Evolutionary conservation across 306 rosid species (phyloP).

Genomic region (Cyamopsis tetragonoloba): DNA sequence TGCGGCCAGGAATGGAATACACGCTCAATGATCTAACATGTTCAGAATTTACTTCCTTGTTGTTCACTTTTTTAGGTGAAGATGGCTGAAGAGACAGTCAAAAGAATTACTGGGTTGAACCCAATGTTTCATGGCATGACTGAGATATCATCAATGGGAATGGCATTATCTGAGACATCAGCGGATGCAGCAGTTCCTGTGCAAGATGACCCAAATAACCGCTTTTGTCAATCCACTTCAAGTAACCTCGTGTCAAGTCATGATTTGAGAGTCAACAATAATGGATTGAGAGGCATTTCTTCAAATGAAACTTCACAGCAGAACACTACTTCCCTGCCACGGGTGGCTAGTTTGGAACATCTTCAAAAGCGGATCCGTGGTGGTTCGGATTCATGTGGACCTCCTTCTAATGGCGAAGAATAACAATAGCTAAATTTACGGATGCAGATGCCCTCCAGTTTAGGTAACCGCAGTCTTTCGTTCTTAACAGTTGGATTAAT

Average conservation of each 20-base stretch:
- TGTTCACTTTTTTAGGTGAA: conserved; percentile 48
- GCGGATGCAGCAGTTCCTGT: conserved; percentile 59
- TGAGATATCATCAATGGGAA: conserved; percentile 53
- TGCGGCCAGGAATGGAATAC: too few relatives aligned
- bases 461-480: too few relatives aligned
- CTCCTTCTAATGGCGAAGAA: conserved; percentile 46
- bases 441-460: too few relatives aligned
- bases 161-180: conserved; percentile 71
- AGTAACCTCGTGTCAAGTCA: conserved; percentile 34
- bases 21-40: conserved; percentile 2
- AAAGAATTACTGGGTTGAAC: conserved; percentile 61
- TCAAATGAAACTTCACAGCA: conserved; percentile 49
- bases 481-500: too few relatives aligned
- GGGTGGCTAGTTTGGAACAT: conserved; percentile 96
- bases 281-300: conserved; percentile 40
- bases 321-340: conserved; percentile 48
- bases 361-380: conserved; percentile 87
- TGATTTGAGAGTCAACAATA: conserved; percentile 38
- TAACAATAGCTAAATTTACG: conserved; percentile 24
- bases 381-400: conserved; percentile 32
- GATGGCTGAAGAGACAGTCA: conserved; percentile 86
- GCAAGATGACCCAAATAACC: conserved; percentile 56
- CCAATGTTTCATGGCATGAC: conserved; percentile 51
- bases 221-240: conserved; percentile 44
- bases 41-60: conserved; percentile 8